These are phyloP conservation scores for Cinchona pubescens DNA, from an alignment of 257 asterid species.

Conservation along the genomic window DNA sequence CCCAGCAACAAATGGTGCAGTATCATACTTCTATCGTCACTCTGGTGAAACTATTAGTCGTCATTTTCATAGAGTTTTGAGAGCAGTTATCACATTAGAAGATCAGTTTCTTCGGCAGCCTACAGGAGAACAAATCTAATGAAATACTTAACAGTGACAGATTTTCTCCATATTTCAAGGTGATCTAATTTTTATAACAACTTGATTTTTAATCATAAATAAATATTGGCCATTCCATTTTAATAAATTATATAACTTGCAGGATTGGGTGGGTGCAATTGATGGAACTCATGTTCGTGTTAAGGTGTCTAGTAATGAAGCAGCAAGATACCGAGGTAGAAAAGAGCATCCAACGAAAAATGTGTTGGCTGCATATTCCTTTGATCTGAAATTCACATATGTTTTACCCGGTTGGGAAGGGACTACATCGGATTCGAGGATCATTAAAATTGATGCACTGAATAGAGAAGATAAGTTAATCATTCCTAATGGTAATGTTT, in stretches of 20 bases:
- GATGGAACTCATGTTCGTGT: slow-evolving; percentile 1
- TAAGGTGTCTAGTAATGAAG: not conserved
- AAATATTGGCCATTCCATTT: no score
- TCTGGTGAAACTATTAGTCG: not conserved
- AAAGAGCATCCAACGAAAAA: slow-evolving; percentile 5
- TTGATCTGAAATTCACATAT: slow-evolving; percentile 16
- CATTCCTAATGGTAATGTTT: not conserved
- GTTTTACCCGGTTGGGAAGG: not conserved
- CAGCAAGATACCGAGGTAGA: not conserved
- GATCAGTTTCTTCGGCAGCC: not conserved
- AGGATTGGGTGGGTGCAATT: slow-evolving; percentile 17
- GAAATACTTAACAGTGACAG: not conserved
- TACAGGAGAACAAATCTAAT: not conserved
- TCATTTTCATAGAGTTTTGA: not conserved
- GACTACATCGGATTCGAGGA: not conserved
- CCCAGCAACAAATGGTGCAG: not conserved
- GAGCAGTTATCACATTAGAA: not conserved
- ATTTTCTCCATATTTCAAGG: not conserved
- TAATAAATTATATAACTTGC: no score
- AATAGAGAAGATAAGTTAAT: not conserved
- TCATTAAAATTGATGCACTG: slow-evolving; percentile 2
- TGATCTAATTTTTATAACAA: no score
- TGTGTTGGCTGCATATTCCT: slow-evolving; percentile 1
- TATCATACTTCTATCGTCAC: not conserved
- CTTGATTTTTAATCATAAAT: no score